Base-by-base conservation (phyloP, 2,329 filamentous ascomycete species). In the Colletotrichum simmondsii region DNA sequence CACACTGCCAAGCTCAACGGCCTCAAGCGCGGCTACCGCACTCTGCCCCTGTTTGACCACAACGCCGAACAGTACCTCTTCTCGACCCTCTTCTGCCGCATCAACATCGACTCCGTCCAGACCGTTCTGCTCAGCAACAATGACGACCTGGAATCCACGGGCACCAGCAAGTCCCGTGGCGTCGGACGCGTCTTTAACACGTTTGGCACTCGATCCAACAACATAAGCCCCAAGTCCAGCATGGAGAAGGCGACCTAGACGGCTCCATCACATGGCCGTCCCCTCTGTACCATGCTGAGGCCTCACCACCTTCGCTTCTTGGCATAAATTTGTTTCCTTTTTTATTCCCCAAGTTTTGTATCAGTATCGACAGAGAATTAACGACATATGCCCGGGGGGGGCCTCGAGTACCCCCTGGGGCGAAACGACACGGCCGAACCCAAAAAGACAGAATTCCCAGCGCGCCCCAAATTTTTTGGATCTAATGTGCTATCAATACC, bases 51-150 rank as follows among this genome's bases (percentile, higher is more conserved):
- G 19, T 93, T 95, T 81, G 95, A 98, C 83, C 89, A 91, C 68
- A 94, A 95, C 75, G 97, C 95, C 73, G 95, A 98, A 77, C 94
- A 95, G 77, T 98, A 97, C 81, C 88, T 98, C 56, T 98, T 98
- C 83, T 98, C 97, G 2, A 97, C 95, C 12, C 87, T 99, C 19
- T 98, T 98, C 82, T 98, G 95, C 85, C 92, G 92, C 78, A 94
- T 98, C 83, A 92, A 92, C 76, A 93, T 90, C 35, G 87, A 89
- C 52, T 85, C 87, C 16, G 84, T 89, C 49, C 89, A 88, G 58
- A 89, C 87, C 73, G 86, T 89, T 75, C 88, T 90, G 76, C 85
- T 92, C 58, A 84, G 89, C 59, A 83, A 86, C 75, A 80, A 85
- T 58, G 78, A 74, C 56, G 84, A 85, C 72, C 52, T 62, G 10